phyloP scores from a whole-genome alignment of 2,329 filamentous ascomycete genomes.

The Aureobasidium leucospermi region DNA sequence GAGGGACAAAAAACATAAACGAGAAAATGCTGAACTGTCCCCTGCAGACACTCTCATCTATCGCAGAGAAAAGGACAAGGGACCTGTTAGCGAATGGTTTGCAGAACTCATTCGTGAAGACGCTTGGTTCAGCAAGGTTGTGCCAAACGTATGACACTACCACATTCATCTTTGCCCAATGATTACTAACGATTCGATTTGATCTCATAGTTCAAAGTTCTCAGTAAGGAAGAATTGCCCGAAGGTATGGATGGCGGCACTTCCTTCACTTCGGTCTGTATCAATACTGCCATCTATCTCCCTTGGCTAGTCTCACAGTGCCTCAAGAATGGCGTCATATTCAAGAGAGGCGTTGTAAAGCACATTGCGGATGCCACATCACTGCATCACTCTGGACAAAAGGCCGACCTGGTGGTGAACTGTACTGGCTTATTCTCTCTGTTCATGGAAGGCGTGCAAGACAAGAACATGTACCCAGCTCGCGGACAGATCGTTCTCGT shows the following conservation, averaged over 20 bases:
- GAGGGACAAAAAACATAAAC: neutral
- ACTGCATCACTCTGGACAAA: constrained; percentile 50
- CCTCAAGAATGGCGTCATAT: constrained; percentile 59
- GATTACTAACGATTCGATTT: neutral
- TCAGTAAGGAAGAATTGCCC: constrained; percentile 41
- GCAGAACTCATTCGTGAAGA: constrained; percentile 56
- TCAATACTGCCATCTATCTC: constrained; percentile 84
- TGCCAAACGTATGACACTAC: constrained; percentile 54
- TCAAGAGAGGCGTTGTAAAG: constrained; percentile 38
- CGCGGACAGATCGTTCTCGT: constrained; percentile 81
- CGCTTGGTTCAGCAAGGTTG: constrained; percentile 66
- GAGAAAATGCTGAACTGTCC: neutral
- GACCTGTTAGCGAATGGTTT: constrained; percentile 51
- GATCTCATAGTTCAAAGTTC: constrained; percentile 25
- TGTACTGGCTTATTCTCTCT: constrained; percentile 72
- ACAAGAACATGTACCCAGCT: constrained; percentile 63
- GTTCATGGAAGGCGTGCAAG: constrained; percentile 73
- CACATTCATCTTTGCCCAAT: neutral
- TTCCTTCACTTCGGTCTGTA: constrained; percentile 77
- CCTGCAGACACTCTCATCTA: constrained; percentile 44
- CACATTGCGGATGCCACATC: constrained; percentile 65
- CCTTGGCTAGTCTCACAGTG: constrained; percentile 79
- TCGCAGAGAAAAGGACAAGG: constrained; percentile 56
- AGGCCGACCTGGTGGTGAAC: constrained; percentile 69
- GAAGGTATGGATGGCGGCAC: constrained; percentile 63